Evolutionary conservation across 345 rosid species (phyloP).

Genomic region (Salix dunnii): DNA sequence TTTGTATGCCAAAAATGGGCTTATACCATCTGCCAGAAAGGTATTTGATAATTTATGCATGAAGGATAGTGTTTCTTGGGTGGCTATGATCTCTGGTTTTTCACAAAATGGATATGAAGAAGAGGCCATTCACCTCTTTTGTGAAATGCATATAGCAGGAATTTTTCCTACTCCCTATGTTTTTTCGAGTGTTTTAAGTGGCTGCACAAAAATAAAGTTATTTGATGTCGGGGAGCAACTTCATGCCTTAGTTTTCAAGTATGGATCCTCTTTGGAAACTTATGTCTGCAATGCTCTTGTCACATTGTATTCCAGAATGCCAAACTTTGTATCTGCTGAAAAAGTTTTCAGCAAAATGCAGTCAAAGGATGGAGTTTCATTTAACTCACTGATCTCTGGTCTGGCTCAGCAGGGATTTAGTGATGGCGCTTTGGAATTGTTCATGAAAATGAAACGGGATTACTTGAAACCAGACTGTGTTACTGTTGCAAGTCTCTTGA

Average conservation of each 20-base stretch:
- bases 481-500: conserved; percentile 73
- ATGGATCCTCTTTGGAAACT: conserved; percentile 64
- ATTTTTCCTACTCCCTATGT: conserved; percentile 64
- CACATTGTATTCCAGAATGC: conserved; percentile 60
- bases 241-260: conserved; percentile 64
- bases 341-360: conserved; percentile 58
- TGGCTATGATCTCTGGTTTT: conserved; percentile 74
- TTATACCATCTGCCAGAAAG: conserved; percentile 42
- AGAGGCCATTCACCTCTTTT: conserved; percentile 57
- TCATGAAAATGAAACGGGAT: conserved; percentile 67
- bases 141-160: conserved; percentile 53
- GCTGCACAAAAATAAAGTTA: conserved; percentile 56
- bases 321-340: conserved; percentile 58
- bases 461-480: conserved; percentile 67
- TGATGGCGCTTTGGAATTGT: conserved; percentile 60
- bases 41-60: conserved; percentile 49
- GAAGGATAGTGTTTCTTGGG: conserved; percentile 78
- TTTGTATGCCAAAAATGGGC: conserved; percentile 61
- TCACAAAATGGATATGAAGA: conserved; percentile 59
- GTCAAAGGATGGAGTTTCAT: conserved; percentile 64
- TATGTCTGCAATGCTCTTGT: conserved; percentile 84
- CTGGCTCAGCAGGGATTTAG: conserved; percentile 61
- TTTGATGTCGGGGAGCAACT: conserved; percentile 64
- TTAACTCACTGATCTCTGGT: conserved; percentile 82
- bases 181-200: conserved; percentile 77